phyloP scores from a whole-genome alignment of 1,284 basidiomycete species.

The Fistulinella cinereoalba region DNA sequence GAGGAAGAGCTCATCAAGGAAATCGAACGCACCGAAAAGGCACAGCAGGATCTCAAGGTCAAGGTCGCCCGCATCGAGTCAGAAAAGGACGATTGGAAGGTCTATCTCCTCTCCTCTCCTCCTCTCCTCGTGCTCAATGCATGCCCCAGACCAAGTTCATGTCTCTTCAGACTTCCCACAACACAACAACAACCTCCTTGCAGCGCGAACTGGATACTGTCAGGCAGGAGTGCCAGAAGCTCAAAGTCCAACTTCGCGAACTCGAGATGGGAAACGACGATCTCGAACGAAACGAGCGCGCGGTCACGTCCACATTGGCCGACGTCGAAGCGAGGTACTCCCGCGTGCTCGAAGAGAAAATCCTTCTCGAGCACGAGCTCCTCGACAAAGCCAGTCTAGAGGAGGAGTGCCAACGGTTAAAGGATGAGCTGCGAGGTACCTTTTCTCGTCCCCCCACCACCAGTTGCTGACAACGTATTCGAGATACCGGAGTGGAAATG shows the following conservation, averaged over 20 bases:
- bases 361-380: constrained; percentile 95
- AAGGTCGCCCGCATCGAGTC: constrained; percentile 72
- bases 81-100: constrained; percentile 94
- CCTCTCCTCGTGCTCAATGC: constrained; percentile 6
- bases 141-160: constrained; percentile 78
- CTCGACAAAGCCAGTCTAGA: constrained; percentile 87
- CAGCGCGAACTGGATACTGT: constrained; percentile 87
- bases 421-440: constrained; percentile 90
- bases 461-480: constrained; percentile 19
- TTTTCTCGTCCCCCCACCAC: constrained; percentile 6
- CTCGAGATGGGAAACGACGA: constrained; percentile 97
- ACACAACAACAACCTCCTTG: constrained; percentile 80
- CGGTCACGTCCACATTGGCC: constrained; percentile 85
- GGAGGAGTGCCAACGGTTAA: constrained; percentile 89
- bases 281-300: constrained; percentile 87
- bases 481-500: constrained; percentile 85
- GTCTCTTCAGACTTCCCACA: constrained; percentile 85
- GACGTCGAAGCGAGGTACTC: constrained; percentile 93
- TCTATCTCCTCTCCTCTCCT: constrained; percentile 33
- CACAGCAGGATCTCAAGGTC: constrained; percentile 77
- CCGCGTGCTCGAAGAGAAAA: constrained; percentile 92
- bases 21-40: constrained; percentile 82
- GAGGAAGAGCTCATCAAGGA: constrained; percentile 92
- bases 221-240: constrained; percentile 75
- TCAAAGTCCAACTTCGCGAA: constrained; percentile 81